These are phyloP conservation scores for Entomortierella chlamydospora DNA, from an alignment of 192 early-diverging fungal genomes.

Conservation along the genomic window DNA sequence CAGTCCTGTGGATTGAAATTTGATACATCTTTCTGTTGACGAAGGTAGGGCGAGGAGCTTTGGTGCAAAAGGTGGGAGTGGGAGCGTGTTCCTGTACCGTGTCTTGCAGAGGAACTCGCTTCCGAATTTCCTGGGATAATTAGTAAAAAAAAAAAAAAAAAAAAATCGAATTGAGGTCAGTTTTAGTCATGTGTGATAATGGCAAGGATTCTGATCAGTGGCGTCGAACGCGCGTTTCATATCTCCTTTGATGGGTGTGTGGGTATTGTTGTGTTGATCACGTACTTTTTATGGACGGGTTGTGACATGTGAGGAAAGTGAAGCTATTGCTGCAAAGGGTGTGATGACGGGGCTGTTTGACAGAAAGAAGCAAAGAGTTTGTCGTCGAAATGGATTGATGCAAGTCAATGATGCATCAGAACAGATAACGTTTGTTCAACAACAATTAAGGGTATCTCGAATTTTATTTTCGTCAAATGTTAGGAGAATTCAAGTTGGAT, in stretches of 20 bases:
- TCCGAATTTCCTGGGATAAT: constrained; percentile 57
- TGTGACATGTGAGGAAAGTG: constrained; percentile 27
- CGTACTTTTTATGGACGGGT: constrained; percentile 46
- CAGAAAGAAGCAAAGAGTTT: no score
- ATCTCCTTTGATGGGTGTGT: no score
- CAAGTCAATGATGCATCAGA: not conserved
- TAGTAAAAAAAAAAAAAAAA: not conserved
- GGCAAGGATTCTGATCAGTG: not conserved
- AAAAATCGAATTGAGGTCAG: not conserved
- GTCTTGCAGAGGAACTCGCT: constrained; percentile 62
- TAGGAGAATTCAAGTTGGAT: constrained; percentile 42
- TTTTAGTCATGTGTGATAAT: no score
- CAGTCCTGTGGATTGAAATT: constrained; percentile 58
- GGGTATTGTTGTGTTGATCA: not conserved
- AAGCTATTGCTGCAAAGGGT: not conserved
- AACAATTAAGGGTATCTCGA: not conserved
- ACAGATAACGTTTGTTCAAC: not conserved
- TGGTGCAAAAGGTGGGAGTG: constrained; percentile 60
- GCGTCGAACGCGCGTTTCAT: not conserved
- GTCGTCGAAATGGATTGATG: not conserved
- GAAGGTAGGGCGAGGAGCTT: constrained; percentile 59
- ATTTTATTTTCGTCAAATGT: not conserved
- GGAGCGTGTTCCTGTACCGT: constrained; percentile 63
- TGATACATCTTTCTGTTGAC: constrained; percentile 56
- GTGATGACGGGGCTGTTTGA: not conserved